A percentile compares a stretch with the other conserved stretches of the same genome.
These are phyloP conservation scores for Ophiostoma novo-ulmi DNA, from an alignment of 2,329 filamentous ascomycete species.

Conservation along the genomic window DNA sequence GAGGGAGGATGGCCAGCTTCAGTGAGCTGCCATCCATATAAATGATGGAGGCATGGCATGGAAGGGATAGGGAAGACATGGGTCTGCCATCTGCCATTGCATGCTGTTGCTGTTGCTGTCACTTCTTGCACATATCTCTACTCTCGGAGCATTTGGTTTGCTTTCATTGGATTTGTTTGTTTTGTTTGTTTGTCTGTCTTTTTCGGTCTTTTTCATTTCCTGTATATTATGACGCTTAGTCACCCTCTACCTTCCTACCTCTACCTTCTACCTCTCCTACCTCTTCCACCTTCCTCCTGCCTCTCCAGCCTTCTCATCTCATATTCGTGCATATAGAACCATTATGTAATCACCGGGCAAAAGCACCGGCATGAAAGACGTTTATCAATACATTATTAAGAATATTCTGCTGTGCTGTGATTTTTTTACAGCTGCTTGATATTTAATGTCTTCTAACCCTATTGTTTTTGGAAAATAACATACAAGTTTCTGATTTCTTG, in stretches of 20 bases:
- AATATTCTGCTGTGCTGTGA: not conserved
- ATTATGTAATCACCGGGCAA: constrained; percentile 19
- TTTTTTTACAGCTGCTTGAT: too few species aligned
- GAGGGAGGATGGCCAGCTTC: not conserved
- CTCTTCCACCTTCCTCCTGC: not conserved
- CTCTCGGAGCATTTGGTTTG: constrained; percentile 20
- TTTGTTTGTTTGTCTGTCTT: not conserved
- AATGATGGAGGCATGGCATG: not conserved
- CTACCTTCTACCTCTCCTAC: not conserved
- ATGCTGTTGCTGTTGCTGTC: not conserved
- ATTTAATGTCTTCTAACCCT: too few species aligned
- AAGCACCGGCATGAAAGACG: constrained; percentile 20
- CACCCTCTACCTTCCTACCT: not conserved
- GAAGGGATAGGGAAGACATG: not conserved
- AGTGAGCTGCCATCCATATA: not conserved
- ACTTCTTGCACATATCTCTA: constrained; percentile 22
- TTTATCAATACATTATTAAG: constrained; percentile 5
- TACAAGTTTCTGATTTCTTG: too few species aligned
- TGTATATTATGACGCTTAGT: constrained; percentile 9
- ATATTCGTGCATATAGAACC: constrained; percentile 21
- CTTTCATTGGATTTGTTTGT: constrained; percentile 7
- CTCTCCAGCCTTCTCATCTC: constrained; percentile 1
- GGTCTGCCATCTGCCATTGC: not conserved
- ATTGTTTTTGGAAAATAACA: too few species aligned
- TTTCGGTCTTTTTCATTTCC: not conserved